These are phyloP conservation scores for Tolypocladium nubicola DNA, from an alignment of 2,329 filamentous ascomycete genomes.

Conservation along the genomic window DNA sequence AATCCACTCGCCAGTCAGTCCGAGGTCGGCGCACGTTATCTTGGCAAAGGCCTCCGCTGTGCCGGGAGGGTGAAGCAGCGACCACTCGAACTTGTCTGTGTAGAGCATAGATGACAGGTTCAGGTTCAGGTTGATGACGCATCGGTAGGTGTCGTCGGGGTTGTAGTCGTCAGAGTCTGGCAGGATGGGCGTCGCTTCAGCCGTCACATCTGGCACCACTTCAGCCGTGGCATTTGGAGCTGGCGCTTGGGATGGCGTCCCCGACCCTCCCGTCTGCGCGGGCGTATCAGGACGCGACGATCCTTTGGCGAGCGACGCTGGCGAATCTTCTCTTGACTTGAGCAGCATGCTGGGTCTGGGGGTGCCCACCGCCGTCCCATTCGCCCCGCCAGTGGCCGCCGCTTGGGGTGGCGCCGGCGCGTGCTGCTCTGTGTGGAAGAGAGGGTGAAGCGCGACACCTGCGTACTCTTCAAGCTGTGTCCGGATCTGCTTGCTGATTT, in stretches of 20 bases:
- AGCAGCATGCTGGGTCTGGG: slow-evolving; percentile 17
- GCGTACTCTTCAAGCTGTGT: slow-evolving; percentile 95
- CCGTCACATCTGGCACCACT: slow-evolving; percentile 52
- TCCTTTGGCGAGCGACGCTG: slow-evolving; percentile 21
- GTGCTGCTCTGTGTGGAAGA: slow-evolving; percentile 60
- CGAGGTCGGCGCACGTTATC: slow-evolving; percentile 85
- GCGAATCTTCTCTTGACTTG: slow-evolving; percentile 27
- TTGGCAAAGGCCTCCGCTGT: slow-evolving; percentile 89
- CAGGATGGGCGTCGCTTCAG: slow-evolving; percentile 52
- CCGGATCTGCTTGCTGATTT: slow-evolving; percentile 89
- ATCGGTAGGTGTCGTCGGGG: slow-evolving; percentile 89
- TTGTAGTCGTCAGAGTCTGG: slow-evolving; percentile 64
- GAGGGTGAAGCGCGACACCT: slow-evolving; percentile 81
- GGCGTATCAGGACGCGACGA: slow-evolving; percentile 47
- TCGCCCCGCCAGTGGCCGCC: slow-evolving; percentile 5
- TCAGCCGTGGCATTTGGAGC: slow-evolving; percentile 53
- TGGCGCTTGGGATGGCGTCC: slow-evolving; percentile 37
- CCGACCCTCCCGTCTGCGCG: slow-evolving; percentile 36
- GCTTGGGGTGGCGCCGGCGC: slow-evolving; percentile 12
- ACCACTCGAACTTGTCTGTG: slow-evolving; percentile 98
- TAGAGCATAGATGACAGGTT: slow-evolving; percentile 87
- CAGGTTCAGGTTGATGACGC: slow-evolving; percentile 82
- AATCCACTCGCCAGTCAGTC: slow-evolving; percentile 84
- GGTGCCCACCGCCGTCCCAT: slow-evolving; percentile 13
- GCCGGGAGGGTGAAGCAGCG: slow-evolving; percentile 79